Base-by-base conservation (phyloP, 768 basidiomycete genomes). In the Tricholoma sp. region DNA sequence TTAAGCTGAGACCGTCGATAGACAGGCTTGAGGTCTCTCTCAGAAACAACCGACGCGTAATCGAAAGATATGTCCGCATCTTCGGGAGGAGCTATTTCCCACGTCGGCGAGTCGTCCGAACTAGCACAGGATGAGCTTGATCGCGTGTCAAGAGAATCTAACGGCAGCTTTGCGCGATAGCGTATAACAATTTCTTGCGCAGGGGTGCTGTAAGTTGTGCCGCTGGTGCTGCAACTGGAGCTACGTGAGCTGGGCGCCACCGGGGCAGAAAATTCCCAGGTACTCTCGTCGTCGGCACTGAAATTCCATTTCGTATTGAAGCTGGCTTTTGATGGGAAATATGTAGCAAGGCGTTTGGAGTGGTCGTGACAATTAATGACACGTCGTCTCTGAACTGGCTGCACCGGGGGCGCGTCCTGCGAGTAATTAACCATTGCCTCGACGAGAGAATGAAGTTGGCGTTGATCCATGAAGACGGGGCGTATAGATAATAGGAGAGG, bases 161-260 rank as follows among this genome's bases (percentile, higher is more conserved):
- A 45, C 19, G 68, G 62, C 57, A 74, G 64, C 22, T 73, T 72
- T 19, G 74, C 70, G 47, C 76, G 74, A 58, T 75, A 78, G 10
- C 68, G 69, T 52, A 62, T 59, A 21, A 63, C 72, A 19, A 78
- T 72, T 49, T 74, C 68, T 57, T 77, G 74, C 12, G 78, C 75
- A 22, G 76, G 70, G n/a, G 69, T 76, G 52, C 67, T 69, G 39
- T 58, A 65, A 3, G 64, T 46, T 19, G 66, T 62, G 34, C 59
- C 63, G 50, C 61, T 64, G 49, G 67, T 68, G 29, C 56, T 63
- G 18, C 59, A 60, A 54, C 68, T 70, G 9, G 67, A 67, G 55
- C 56, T 56, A 34, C 64, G 58, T 16, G 67, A 65, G 14, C 61
- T 61, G n/a, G 64, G 56, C 29, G 65, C 59, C 41, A 65, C 59